Percentiles rank a stretch among this genome's conserved stretches.
phyloP scores from a whole-genome alignment of 371 early-diverging fungal genomes.

The Lichtheimia ramosa region DNA sequence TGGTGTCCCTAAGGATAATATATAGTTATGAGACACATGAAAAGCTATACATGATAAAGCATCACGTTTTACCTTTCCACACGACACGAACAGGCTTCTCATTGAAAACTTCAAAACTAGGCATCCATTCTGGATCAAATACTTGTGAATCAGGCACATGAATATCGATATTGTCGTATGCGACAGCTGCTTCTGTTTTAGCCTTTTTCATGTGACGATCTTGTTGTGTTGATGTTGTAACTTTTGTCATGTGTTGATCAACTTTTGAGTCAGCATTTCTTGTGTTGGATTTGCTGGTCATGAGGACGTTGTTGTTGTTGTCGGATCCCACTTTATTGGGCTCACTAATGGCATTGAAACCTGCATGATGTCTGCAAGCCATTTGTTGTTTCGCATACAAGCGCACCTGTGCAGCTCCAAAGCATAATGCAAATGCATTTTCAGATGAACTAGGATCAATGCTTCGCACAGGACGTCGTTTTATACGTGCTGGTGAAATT shows the following conservation, averaged over 20 bases:
- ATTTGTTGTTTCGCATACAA: neutral
- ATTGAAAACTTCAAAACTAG: constrained; percentile 10
- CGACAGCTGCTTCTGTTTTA: constrained; percentile 18
- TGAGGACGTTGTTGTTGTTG: too few relatives aligned
- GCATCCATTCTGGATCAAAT: constrained; percentile 28
- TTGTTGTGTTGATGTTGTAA: neutral
- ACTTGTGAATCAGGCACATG: constrained; percentile 16
- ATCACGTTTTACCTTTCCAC: neutral
- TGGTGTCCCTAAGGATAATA: neutral
- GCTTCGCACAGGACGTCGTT: neutral
- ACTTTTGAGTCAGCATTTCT: too few relatives aligned
- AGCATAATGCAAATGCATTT: neutral
- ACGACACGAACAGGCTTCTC: constrained; percentile 48
- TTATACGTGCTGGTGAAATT: neutral
- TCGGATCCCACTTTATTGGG: too few relatives aligned
- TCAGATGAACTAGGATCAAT: neutral
- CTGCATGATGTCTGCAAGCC: too few relatives aligned
- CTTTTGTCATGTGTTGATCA: neutral
- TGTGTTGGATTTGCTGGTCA: too few relatives aligned
- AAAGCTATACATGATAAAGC: neutral
- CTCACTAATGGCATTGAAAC: too few relatives aligned
- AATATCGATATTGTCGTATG: constrained; percentile 23
- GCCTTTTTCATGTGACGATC: constrained; percentile 18
- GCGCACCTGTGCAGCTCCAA: neutral
- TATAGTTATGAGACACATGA: too few relatives aligned